Evolutionary conservation across 768 basidiomycete genomes (phyloP).

Genomic region (Auriscalpium microsporum): DNA sequence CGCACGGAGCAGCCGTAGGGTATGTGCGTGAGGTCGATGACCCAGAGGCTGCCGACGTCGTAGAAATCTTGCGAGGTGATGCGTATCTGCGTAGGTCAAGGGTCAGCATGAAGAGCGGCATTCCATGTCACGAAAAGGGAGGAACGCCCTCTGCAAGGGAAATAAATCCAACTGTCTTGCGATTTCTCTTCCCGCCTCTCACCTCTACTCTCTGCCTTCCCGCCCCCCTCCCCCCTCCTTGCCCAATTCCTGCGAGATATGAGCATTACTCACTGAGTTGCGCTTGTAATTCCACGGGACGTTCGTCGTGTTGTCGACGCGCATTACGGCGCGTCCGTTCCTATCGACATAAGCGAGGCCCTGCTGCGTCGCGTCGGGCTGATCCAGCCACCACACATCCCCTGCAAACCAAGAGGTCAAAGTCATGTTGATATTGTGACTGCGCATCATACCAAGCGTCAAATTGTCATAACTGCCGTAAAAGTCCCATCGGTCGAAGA

Average conservation of each 20-base stretch:
- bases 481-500: constrained; percentile 39
- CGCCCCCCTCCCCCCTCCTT: too few relatives aligned
- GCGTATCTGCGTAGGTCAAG: constrained; percentile 26
- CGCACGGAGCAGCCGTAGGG: constrained; percentile 53
- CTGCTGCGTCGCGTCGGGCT: constrained; percentile 35
- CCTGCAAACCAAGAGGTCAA: constrained; percentile 28
- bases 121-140: neutral
- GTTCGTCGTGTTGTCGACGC: constrained; percentile 62
- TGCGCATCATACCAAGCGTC: constrained; percentile 24
- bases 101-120: too few relatives aligned
- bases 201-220: too few relatives aligned
- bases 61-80: constrained; percentile 36
- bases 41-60: constrained; percentile 36
- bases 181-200: too few relatives aligned
- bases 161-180: neutral
- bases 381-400: constrained; percentile 52
- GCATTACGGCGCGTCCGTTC: constrained; percentile 58
- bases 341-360: constrained; percentile 51
- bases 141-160: constrained; percentile 7
- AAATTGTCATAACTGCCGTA: constrained; percentile 33
- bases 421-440: too few relatives aligned
- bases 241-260: neutral
- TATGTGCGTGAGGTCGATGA: constrained; percentile 39
- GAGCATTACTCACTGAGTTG: constrained; percentile 40
- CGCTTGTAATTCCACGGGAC: constrained; percentile 44